phyloP scores from a whole-genome alignment of 495 filamentous ascomycete genomes.

The Hypoxylon subgilvum region DNA sequence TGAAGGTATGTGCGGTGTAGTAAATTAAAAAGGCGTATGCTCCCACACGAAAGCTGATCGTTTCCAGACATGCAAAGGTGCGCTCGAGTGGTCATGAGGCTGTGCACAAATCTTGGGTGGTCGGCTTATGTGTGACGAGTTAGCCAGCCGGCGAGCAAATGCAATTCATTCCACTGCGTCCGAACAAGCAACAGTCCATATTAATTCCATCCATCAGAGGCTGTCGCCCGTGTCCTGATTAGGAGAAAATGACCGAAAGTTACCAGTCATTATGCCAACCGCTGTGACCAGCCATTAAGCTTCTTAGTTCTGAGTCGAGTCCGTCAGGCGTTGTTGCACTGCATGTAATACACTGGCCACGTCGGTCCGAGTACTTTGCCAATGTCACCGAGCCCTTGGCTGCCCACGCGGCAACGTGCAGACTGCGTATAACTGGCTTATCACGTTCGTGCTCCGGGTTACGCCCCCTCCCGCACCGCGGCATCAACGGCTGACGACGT shows the following conservation, averaged over 20 bases:
- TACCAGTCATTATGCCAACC: conserved; percentile 16
- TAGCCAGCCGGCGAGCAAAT: neutral
- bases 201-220: conserved; percentile 13
- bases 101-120: conserved; percentile 10
- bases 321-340: conserved; percentile 24
- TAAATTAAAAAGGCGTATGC: conserved; percentile 18
- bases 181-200: conserved; percentile 19
- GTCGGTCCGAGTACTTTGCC: conserved; percentile 28
- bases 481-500: conserved; percentile 20
- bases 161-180: conserved; percentile 11
- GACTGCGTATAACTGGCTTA: conserved; percentile 18
- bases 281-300: conserved; percentile 12
- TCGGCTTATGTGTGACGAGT: conserved; percentile 11
- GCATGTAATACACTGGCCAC: conserved; percentile 27
- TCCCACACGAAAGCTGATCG: conserved; percentile 16
- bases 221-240: conserved; percentile 8
- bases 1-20: conserved; percentile 24
- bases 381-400: conserved; percentile 18
- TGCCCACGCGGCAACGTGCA: conserved; percentile 32
- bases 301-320: conserved; percentile 7
- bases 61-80: conserved; percentile 13
- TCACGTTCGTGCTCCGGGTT: conserved; percentile 8
- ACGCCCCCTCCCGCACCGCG: conserved; percentile 4
- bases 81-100: conserved; percentile 2
- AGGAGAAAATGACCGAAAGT: conserved; percentile 29